Conservation (phyloP, 768 basidiomycete genomes). For the Boletus vermiculosoides region DNA sequence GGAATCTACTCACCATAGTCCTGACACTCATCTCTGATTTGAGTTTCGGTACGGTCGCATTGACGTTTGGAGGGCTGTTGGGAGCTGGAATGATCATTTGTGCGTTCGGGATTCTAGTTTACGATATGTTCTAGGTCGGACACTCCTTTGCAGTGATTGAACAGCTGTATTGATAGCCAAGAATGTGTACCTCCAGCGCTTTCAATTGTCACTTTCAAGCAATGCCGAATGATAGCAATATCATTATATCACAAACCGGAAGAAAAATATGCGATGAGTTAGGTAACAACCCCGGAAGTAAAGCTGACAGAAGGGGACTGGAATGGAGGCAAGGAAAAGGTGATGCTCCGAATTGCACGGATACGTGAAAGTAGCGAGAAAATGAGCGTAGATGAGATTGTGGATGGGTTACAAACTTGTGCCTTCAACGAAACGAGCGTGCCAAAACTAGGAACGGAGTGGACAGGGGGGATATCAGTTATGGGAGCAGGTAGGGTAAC, state of each 20-base stretch:
- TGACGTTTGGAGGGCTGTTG: constrained; percentile 70
- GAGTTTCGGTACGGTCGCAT: constrained; percentile 59
- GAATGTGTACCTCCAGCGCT: background rate
- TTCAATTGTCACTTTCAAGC: background rate
- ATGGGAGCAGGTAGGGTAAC: constrained; percentile 31
- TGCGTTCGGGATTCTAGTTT: constrained; percentile 79
- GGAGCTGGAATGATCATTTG: constrained; percentile 78
- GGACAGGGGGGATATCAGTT: constrained; percentile 29
- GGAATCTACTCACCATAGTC: constrained; percentile 92
- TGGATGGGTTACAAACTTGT: constrained; percentile 33
- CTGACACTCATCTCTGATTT: constrained; percentile 81
- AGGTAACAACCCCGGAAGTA: constrained; percentile 32
- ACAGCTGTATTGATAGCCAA: background rate
- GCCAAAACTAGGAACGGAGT: constrained; percentile 19
- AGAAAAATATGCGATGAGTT: constrained; percentile 35
- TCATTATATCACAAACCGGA: constrained; percentile 43
- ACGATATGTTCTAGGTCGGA: constrained; percentile 54
- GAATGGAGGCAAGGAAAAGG: constrained; percentile 13
- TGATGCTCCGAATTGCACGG: constrained; percentile 10
- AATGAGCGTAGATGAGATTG: constrained; percentile 34
- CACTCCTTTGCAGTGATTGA: background rate
- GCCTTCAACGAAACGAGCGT: constrained; percentile 29
- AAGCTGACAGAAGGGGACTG: constrained; percentile 16
- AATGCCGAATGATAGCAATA: constrained; percentile 29
- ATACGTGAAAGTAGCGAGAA: constrained; percentile 23